Evolutionary conservation across 208 protist genomes (phyloP).

Genomic region (Trypanosoma melophagium): DNA sequence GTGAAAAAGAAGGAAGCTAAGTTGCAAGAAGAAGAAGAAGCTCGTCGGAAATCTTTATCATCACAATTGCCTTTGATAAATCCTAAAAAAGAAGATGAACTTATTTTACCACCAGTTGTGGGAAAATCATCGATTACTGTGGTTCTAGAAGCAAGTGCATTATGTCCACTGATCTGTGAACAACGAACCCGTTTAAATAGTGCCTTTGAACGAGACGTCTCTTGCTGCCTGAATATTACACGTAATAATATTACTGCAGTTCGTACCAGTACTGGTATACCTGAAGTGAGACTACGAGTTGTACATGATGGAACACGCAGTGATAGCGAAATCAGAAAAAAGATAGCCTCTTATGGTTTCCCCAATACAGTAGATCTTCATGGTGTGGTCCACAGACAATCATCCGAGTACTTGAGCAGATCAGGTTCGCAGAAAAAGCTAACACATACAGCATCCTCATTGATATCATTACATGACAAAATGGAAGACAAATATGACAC

Average conservation of each 20-base stretch:
- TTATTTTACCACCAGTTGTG: not conserved
- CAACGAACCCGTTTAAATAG: not conserved
- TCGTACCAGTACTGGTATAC: not conserved
- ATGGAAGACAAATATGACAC: no score
- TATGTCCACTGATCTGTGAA: not conserved
- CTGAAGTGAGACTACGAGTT: not conserved
- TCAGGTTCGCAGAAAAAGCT: no score
- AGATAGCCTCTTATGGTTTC: conserved; percentile 16
- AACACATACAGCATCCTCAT: no score
- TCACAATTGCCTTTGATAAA: not conserved
- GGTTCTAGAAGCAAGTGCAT: not conserved
- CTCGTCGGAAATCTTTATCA: not conserved
- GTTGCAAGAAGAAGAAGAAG: no score
- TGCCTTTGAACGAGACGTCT: conserved; percentile 11
- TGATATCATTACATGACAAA: no score
- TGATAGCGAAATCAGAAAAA: conserved; percentile 1
- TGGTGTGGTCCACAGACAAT: not conserved
- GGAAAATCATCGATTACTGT: not conserved
- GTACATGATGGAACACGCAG: conserved; percentile 18
- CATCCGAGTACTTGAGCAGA: no score
- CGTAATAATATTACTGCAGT: not conserved
- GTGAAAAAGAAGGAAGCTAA: no score
- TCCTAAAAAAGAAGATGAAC: not conserved
- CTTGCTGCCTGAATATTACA: conserved; percentile 7
- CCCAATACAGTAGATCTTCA: conserved; percentile 1